phyloP scores from a whole-genome alignment of 306 rosid species.

The Malus orientalis region DNA sequence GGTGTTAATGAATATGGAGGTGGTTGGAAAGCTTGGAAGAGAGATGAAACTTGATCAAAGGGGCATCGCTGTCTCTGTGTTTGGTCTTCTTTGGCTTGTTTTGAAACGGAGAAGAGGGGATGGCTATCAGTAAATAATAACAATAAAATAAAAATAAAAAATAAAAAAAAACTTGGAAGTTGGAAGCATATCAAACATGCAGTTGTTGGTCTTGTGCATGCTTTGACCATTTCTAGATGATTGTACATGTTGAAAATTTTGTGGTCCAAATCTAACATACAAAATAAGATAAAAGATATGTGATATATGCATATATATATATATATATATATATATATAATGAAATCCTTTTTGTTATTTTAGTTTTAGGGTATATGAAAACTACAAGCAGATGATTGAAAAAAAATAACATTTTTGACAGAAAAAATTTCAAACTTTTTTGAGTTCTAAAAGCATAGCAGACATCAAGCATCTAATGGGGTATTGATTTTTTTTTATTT shows the following conservation, averaged over 20 bases:
- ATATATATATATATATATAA: too few species aligned
- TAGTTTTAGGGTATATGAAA: too few species aligned
- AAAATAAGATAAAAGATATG: neutral
- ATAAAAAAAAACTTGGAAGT: neutral
- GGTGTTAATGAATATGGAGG: neutral
- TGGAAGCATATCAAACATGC: neutral
- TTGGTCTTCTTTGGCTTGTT: constrained; percentile 25
- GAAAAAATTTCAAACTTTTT: too few species aligned
- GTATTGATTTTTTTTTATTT: too few species aligned
- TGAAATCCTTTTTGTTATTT: too few species aligned
- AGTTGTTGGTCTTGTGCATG: constrained; percentile 2
- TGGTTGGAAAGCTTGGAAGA: constrained; percentile 11
- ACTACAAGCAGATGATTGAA: too few species aligned
- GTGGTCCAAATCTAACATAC: neutral
- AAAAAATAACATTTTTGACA: too few species aligned
- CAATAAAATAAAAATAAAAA: neutral
- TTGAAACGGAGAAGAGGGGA: neutral
- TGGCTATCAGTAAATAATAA: neutral
- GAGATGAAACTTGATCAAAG: neutral
- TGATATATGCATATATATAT: too few species aligned
- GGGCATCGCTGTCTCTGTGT: constrained; percentile 6
- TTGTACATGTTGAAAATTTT: neutral
- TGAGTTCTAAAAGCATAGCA: too few species aligned
- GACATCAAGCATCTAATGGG: too few species aligned
- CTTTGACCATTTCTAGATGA: constrained; percentile 17